Conservation (phyloP, 768 basidiomycete species). For the Lyophyllum atratum region DNA sequence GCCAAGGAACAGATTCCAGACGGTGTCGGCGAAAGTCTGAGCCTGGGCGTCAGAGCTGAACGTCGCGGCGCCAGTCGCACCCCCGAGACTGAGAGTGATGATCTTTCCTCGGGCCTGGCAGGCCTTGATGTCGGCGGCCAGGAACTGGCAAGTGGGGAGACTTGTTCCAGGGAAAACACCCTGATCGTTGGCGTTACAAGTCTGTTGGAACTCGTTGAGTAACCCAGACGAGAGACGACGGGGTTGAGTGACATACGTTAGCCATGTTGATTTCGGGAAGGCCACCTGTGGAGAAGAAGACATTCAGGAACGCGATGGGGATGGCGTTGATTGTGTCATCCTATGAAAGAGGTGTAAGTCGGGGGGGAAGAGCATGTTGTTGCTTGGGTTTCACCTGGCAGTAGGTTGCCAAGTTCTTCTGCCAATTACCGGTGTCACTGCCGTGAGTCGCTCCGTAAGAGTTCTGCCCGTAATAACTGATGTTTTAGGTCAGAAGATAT, state of each 20-base stretch:
- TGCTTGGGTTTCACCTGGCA: slow-evolving; percentile 38
- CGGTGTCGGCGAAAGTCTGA: slow-evolving; percentile 51
- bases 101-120: slow-evolving; percentile 69
- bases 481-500: not conserved
- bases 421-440: slow-evolving; percentile 52
- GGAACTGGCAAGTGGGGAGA: slow-evolving; percentile 60
- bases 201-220: slow-evolving; percentile 34
- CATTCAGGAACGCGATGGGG: slow-evolving; percentile 62
- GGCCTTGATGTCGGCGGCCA: slow-evolving; percentile 59
- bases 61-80: slow-evolving; percentile 54
- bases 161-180: slow-evolving; percentile 61
- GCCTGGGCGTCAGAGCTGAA: slow-evolving; percentile 57
- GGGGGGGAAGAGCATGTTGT: not conserved
- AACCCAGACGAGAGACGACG: not conserved
- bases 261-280: slow-evolving; percentile 62
- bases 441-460: slow-evolving; percentile 62
- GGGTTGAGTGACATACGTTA: slow-evolving; percentile 39
- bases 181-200: slow-evolving; percentile 56
- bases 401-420: slow-evolving; percentile 62
- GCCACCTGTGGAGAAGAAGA: slow-evolving; percentile 61
- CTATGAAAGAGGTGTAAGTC: slow-evolving; percentile 24
- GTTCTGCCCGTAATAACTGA: slow-evolving; percentile 76
- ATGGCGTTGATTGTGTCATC: slow-evolving; percentile 60
- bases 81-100: slow-evolving; percentile 60
- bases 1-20: slow-evolving; percentile 71